Percentiles rank a stretch among this genome's conserved stretches.
These are phyloP conservation scores for Zygoascus bituminiphila DNA, from an alignment of 805 yeast species.

Conservation along the genomic window DNA sequence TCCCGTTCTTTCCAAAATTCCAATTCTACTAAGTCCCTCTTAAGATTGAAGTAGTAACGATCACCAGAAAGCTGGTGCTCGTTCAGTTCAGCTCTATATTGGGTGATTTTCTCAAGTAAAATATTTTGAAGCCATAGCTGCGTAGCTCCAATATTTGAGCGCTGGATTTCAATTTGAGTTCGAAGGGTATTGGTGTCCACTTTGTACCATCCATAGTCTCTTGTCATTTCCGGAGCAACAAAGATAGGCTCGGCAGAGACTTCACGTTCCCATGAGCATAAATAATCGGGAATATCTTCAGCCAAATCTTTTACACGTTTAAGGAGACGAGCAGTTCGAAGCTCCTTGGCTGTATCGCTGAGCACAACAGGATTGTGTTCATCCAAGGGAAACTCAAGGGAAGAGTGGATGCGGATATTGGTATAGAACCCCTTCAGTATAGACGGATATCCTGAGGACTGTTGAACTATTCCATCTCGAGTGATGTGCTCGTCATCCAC, in stretches of 20 bases:
- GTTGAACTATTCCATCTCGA: constrained; percentile 41
- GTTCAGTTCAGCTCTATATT: not conserved
- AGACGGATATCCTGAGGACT: constrained; percentile 31
- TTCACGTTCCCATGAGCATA: constrained; percentile 1
- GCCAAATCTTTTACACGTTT: constrained; percentile 4
- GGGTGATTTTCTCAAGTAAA: constrained; percentile 9
- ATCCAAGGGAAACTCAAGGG: constrained; percentile 5
- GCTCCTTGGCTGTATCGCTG: not conserved
- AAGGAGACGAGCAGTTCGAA: constrained; percentile 3
- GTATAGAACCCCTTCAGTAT: constrained; percentile 7
- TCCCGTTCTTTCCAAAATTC: constrained; percentile 9
- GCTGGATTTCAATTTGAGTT: constrained; percentile 9
- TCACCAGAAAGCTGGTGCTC: constrained; percentile 2
- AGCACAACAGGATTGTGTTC: not conserved
- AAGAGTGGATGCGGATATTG: constrained; percentile 6
- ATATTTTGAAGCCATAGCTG: constrained; percentile 10
- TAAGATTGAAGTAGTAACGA: not conserved
- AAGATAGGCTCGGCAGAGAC: not conserved
- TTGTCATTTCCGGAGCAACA: not conserved
- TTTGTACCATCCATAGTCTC: constrained; percentile 5
- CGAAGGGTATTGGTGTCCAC: not conserved
- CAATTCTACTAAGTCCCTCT: not conserved
- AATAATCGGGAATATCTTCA: constrained; percentile 2
- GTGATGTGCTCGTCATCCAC: constrained; percentile 78
- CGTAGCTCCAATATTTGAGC: constrained; percentile 9